Evolutionary conservation across 176 grass and related monocot genomes (phyloP).

Genomic region (Thinopyrum elongatum): DNA sequence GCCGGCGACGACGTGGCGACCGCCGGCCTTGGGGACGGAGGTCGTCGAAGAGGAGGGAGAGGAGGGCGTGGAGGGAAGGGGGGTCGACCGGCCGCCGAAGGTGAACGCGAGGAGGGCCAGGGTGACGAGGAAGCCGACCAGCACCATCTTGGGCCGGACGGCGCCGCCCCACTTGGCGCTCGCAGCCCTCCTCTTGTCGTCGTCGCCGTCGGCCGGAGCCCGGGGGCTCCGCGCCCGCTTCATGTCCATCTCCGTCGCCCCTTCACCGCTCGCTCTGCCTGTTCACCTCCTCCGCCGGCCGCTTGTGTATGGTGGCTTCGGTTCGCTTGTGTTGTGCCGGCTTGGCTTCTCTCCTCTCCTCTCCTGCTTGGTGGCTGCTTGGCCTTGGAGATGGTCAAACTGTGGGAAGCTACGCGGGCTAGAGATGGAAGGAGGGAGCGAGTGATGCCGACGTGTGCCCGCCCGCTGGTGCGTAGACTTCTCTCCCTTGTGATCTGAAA

Average conservation of each 20-base stretch:
- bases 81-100: constrained; percentile 40
- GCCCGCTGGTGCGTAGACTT: background rate
- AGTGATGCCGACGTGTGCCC: constrained; percentile 36
- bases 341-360: constrained; percentile 11
- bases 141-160: constrained; percentile 53
- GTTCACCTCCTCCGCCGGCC: background rate
- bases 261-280: background rate
- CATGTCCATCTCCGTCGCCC: constrained; percentile 43
- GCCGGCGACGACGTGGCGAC: constrained; percentile 15
- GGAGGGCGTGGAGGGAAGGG: background rate
- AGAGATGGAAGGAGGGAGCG: constrained; percentile 13
- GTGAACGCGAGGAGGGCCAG: constrained; percentile 49
- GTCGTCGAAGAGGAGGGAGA: background rate
- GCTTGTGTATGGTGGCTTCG: background rate
- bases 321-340: constrained; percentile 38
- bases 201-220: constrained; percentile 27
- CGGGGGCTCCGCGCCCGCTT: constrained; percentile 69
- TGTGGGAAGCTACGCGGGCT: constrained; percentile 14
- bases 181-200: constrained; percentile 39
- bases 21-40: background rate
- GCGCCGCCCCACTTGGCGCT: constrained; percentile 45
- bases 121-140: constrained; percentile 64
- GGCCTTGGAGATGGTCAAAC: constrained; percentile 41
- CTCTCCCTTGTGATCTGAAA: background rate
- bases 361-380: background rate